A percentile compares a stretch with the other conserved stretches of the same genome.
These are phyloP conservation scores for Paracamarosporium sp. DNA, from an alignment of 2,329 filamentous ascomycete genomes.

Conservation along the genomic window DNA sequence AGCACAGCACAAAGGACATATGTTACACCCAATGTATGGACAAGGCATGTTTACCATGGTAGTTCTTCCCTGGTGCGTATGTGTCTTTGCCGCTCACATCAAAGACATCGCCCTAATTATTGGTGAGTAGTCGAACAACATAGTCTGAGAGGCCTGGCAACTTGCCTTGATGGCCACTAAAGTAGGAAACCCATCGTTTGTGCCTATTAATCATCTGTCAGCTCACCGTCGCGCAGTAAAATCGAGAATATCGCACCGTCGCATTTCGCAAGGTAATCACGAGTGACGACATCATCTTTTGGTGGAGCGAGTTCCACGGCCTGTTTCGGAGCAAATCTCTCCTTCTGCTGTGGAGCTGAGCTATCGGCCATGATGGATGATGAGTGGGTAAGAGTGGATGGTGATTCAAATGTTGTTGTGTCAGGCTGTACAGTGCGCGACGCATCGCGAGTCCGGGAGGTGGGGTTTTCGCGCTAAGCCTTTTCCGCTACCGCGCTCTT, in stretches of 20 bases:
- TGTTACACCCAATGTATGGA: not conserved
- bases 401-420: slow-evolving; percentile 7
- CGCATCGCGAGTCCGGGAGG: not conserved
- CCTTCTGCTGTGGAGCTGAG: slow-evolving; percentile 43
- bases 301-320: slow-evolving; percentile 80
- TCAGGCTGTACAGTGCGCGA: not conserved
- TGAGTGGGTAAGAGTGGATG: not conserved
- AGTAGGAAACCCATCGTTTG: slow-evolving; percentile 66
- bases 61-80: slow-evolving; percentile 82
- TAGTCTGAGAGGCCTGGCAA: not conserved
- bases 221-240: not conserved
- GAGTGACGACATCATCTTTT: slow-evolving; percentile 85
- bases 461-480: slow-evolving; percentile 1
- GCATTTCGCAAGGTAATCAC: slow-evolving; percentile 79
- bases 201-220: slow-evolving; percentile 56
- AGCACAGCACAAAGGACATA: not conserved
- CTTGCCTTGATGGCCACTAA: slow-evolving; percentile 65
- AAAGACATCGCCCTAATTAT: slow-evolving; percentile 82
- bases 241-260: slow-evolving; percentile 68
- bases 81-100: slow-evolving; percentile 90
- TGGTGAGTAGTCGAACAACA: slow-evolving; percentile 9
- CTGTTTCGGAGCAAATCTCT: slow-evolving; percentile 78
- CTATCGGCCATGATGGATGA: slow-evolving; percentile 37
- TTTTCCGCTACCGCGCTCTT: not conserved
- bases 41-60: slow-evolving; percentile 70